Percentiles rank a stretch among this genome's conserved stretches.
Evolutionary conservation across 345 rosid genomes (phyloP).

Genomic region (Barbarea vulgaris): DNA sequence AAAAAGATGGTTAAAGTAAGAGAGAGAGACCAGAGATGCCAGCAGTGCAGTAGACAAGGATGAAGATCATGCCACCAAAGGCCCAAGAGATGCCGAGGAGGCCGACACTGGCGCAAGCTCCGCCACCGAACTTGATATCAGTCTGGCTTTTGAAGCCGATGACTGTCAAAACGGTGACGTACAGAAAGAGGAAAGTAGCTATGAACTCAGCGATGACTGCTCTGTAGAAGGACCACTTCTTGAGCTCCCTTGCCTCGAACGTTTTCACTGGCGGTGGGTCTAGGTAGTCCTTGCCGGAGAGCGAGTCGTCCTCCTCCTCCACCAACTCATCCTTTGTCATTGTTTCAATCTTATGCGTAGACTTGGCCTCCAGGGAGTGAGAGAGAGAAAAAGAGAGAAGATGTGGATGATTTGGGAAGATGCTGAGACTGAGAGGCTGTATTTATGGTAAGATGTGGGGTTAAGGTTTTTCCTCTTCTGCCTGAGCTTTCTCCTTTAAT

Average conservation of each 20-base stretch:
- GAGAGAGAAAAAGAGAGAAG: conserved; percentile 14
- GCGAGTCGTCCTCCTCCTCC: conserved; percentile 53
- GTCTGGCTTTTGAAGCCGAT: conserved; percentile 69
- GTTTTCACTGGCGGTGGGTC: conserved; percentile 83
- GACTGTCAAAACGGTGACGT: conserved; percentile 70
- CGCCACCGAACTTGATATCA: conserved; percentile 25
- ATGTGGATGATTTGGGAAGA: conserved; percentile 24
- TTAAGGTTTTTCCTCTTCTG: conserved; percentile 18
- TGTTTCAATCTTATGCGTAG: neutral
- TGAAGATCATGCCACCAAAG: conserved; percentile 89
- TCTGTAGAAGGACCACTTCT: conserved; percentile 81
- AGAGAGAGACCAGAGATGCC: conserved; percentile 67
- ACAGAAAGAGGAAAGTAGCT: conserved; percentile 82
- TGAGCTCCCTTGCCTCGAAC: conserved; percentile 57
- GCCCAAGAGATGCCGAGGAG: conserved; percentile 87
- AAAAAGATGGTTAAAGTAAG: conserved; percentile 1
- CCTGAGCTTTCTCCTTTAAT: conserved; percentile 4
- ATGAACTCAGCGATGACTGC: conserved; percentile 84
- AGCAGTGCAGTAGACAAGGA: no score
- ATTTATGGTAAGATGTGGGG: conserved; percentile 32
- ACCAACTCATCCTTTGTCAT: conserved; percentile 44
- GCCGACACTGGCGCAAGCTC: conserved; percentile 73
- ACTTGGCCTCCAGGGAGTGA: neutral
- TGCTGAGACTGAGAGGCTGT: conserved; percentile 33
- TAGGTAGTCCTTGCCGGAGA: conserved; percentile 66